A percentile compares a stretch with the other conserved stretches of the same genome.
Evolutionary conservation across 768 basidiomycete genomes (phyloP).

Genomic region (Mrakia frigida): DNA sequence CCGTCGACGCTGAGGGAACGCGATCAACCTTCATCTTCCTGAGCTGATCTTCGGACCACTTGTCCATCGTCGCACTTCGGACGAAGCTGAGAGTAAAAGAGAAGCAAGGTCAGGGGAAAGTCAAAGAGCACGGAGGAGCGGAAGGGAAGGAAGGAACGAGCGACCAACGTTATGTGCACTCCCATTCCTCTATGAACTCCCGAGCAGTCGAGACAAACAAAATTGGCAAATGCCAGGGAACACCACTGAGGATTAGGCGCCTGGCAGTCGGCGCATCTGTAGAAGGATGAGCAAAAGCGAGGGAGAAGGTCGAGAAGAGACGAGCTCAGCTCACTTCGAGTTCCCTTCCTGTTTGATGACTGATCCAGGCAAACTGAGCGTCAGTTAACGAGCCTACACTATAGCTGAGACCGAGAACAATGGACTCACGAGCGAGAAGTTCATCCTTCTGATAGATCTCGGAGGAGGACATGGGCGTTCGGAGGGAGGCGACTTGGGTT

Average conservation of each 20-base stretch:
- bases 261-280: constrained; percentile 17
- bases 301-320: not conserved
- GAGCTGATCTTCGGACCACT: constrained; percentile 81
- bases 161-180: constrained; percentile 73
- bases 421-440: constrained; percentile 15
- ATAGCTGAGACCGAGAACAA: not conserved
- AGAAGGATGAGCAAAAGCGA: not conserved
- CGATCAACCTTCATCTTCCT: constrained; percentile 68
- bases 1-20: not conserved
- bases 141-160: constrained; percentile 34
- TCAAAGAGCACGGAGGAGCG: not conserved
- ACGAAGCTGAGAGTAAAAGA: constrained; percentile 53
- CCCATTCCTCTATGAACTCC: constrained; percentile 78
- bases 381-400: not conserved
- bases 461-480: not conserved
- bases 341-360: constrained; percentile 24
- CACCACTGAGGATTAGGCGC: constrained; percentile 97
- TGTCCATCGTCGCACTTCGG: constrained; percentile 91
- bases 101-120: constrained; percentile 44
- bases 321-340: not conserved
- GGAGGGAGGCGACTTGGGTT: not conserved
- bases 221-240: constrained; percentile 54
- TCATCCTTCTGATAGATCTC: constrained; percentile 23
- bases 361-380: not conserved
- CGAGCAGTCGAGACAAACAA: constrained; percentile 71